Base-by-base conservation (phyloP, 139 green algal species). In the Coelastrella sp. region DNA sequence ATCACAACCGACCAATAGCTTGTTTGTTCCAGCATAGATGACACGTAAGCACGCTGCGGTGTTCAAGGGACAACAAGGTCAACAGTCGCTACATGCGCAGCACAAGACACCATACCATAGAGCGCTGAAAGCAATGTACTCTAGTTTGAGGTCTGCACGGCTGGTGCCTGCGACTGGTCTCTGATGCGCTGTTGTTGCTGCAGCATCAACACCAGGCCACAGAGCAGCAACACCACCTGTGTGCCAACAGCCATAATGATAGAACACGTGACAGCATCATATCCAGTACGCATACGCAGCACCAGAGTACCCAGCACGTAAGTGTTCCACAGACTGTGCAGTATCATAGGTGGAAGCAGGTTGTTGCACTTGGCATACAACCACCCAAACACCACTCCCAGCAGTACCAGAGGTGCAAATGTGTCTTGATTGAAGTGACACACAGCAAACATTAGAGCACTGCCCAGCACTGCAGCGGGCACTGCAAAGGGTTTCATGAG, bases 401-500 rank as follows among this genome's bases (percentile, higher is more conserved):
- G 92, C 67, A 98, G 88, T n/a, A 95, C 72, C 59, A 99, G 89
- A 30, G 97, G 94, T 34, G 98, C 76, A 86, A 98, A 93, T 0
- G 93, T 93, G 85, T 98, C 92, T 51, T 89, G 19, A 2, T 87
- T 93, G 89, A 98, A 98, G 83, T 99, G 96, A 57, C 93, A 95
- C 35, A 95, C 60, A 1, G 94, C 95, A 89, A 99, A 99, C 5
- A 96, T 53, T 0, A 96, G 59, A 3, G 93, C 87, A 23, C 79
- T 93, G 32, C 87, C 75, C 0, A 76, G 48, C 21, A 98, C 68
- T 2, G 94, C 92, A 2, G 19, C 63, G 8, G 41, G 27, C 1
- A 78, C 48, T 2, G 32, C 34, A 0, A 79, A 11, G 89, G 53
- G 21, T 38, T 59, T 68, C 0, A 90, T 89, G n/a, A 99, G 87